A percentile compares a stretch with the other conserved stretches of the same genome.
Conservation (phyloP, 805 yeast species). For the Starmerella scarabaei region DNA sequence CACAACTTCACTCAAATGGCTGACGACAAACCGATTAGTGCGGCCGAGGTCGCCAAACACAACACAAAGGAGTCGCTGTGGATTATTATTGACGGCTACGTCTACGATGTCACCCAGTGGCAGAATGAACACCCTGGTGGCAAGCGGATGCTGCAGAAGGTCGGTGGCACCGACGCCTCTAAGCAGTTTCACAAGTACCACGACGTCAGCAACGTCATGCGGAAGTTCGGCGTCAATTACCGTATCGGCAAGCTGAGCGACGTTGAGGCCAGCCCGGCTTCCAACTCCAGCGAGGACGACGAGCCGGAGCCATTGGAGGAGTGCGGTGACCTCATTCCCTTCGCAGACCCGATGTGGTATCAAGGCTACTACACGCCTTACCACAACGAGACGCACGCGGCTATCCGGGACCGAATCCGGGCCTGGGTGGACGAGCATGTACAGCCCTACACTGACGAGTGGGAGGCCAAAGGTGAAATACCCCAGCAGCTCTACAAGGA, state of each 20-base stretch:
- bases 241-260: conserved; percentile 24
- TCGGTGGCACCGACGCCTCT: conserved; percentile 69
- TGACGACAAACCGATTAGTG: conserved; percentile 11
- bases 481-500: conserved; percentile 25
- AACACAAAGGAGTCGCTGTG: conserved; percentile 65
- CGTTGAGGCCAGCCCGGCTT: conserved; percentile 12
- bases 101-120: conserved; percentile 62
- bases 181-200: conserved; percentile 46
- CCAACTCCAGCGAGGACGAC: conserved; percentile 3
- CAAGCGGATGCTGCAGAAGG: conserved; percentile 57
- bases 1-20: not conserved
- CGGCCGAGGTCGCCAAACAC: conserved; percentile 53
- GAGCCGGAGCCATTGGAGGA: conserved; percentile 18
- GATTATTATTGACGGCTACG: conserved; percentile 72
- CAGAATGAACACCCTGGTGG: conserved; percentile 73
- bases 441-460: conserved; percentile 31
- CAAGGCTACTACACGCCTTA: conserved; percentile 33
- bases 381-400: conserved; percentile 30
- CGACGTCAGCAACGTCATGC: conserved; percentile 28
- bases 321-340: conserved; percentile 28
- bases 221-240: conserved; percentile 27
- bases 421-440: conserved; percentile 30
- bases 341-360: conserved; percentile 34
- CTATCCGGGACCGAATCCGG: conserved; percentile 30
- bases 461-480: conserved; percentile 32